These are phyloP conservation scores for Metarhizium anisopliae DNA, from an alignment of 2,329 filamentous ascomycete species.

Conservation along the genomic window DNA sequence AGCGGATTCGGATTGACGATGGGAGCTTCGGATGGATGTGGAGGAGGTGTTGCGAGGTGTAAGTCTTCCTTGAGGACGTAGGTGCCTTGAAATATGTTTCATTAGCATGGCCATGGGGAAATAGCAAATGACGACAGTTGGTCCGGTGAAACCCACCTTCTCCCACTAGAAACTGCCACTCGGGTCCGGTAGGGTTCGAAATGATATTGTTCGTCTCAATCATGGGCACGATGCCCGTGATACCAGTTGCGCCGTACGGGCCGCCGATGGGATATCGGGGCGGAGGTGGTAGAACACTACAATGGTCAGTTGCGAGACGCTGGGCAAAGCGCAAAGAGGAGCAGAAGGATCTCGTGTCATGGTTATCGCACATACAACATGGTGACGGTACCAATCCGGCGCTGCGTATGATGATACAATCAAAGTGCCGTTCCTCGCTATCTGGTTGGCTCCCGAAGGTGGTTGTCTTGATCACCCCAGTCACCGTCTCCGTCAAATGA, in stretches of 20 bases:
- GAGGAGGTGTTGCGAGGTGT: slow-evolving; percentile 85
- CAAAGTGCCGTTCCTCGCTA: not conserved
- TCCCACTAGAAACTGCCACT: slow-evolving; percentile 85
- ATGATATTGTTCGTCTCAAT: slow-evolving; percentile 93
- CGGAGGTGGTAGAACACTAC: slow-evolving; percentile 75
- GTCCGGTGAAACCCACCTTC: slow-evolving; percentile 53
- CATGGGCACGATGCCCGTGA: slow-evolving; percentile 61
- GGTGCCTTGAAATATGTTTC: slow-evolving; percentile 50
- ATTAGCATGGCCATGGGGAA: slow-evolving; percentile 6
- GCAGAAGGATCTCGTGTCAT: not conserved
- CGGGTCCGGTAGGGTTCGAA: slow-evolving; percentile 67
- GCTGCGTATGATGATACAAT: not conserved
- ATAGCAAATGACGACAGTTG: not conserved
- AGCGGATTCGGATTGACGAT: slow-evolving; percentile 84
- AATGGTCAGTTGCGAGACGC: not conserved
- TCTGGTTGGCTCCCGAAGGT: not conserved
- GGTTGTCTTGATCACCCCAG: not conserved
- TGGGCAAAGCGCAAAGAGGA: not conserved
- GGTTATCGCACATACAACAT: slow-evolving; percentile 17
- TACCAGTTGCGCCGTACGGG: slow-evolving; percentile 61
- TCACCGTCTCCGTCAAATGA: not conserved
- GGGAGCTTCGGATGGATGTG: slow-evolving; percentile 88
- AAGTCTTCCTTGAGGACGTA: slow-evolving; percentile 88
- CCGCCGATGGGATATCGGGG: slow-evolving; percentile 70
- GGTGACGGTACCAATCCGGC: not conserved